Conservation (phyloP, 441 rosid species). For the Euphorbia schlechtendalii region DNA sequence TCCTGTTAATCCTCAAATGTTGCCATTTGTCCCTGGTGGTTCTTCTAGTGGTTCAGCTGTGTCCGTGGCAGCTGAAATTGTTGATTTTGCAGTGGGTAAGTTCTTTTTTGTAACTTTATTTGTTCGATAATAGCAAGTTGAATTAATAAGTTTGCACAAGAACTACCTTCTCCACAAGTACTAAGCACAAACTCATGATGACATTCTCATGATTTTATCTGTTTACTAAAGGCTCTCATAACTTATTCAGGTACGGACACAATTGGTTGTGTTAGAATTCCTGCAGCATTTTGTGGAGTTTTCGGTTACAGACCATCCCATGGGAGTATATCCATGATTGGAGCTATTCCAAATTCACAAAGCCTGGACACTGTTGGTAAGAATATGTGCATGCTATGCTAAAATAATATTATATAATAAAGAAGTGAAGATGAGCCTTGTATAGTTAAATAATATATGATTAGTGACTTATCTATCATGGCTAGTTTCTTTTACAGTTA, state of each 20-base stretch:
- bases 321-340: constrained; percentile 61
- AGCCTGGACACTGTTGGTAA: constrained; percentile 83
- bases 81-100: constrained; percentile 85
- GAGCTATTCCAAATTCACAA: constrained; percentile 78
- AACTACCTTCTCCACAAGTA: neutral
- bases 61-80: constrained; percentile 77
- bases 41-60: constrained; percentile 96
- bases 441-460: neutral
- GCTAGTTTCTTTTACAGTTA: neutral
- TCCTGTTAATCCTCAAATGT: constrained; percentile 65
- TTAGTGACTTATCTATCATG: neutral
- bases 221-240: constrained; percentile 1
- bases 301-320: constrained; percentile 90
- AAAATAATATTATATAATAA: constrained; percentile 10
- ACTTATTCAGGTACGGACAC: constrained; percentile 75
- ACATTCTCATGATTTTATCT: neutral
- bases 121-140: neutral
- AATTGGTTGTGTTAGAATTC: constrained; percentile 64
- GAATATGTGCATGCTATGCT: constrained; percentile 17
- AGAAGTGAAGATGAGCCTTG: neutral
- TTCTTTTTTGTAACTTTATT: constrained; percentile 10
- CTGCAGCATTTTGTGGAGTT: constrained; percentile 89
- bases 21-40: constrained; percentile 74
- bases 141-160: neutral
- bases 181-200: neutral